Percentiles rank a stretch among this genome's conserved stretches.
These are phyloP conservation scores for Syncephalastrum sp. DNA, from an alignment of 371 early-diverging fungal genomes.

Conservation along the genomic window DNA sequence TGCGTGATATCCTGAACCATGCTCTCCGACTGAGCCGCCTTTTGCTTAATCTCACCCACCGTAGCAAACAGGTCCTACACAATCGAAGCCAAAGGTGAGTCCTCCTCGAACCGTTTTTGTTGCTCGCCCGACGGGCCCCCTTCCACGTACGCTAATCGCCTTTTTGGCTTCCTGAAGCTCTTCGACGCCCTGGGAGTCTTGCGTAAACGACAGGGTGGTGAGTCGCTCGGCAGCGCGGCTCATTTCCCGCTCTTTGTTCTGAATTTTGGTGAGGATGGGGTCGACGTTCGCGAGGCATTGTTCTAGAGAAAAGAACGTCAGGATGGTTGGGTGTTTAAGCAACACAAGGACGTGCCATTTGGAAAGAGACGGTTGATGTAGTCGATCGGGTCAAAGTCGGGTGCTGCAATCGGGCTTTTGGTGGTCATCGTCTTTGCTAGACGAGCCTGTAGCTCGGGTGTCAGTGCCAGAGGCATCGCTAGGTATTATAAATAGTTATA, in stretches of 20 bases:
- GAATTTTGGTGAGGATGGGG: conserved; percentile 60
- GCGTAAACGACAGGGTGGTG: conserved; percentile 68
- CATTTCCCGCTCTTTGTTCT: conserved; percentile 54
- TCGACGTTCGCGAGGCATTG: conserved; percentile 74
- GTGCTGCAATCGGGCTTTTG: conserved; percentile 68
- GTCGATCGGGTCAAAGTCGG: conserved; percentile 69
- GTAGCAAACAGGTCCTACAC: conserved; percentile 70
- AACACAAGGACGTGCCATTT: conserved; percentile 44
- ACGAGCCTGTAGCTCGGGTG: no score
- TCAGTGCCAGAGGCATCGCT: no score
- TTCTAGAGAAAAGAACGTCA: conserved; percentile 38
- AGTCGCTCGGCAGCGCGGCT: conserved; percentile 67
- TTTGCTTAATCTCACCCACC: conserved; percentile 81
- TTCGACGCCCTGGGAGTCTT: conserved; percentile 51
- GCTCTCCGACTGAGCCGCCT: conserved; percentile 81
- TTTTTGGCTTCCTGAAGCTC: conserved; percentile 70
- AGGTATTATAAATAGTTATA: no score
- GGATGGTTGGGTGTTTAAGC: background rate
- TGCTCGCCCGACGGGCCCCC: background rate
- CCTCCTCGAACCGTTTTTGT: background rate
- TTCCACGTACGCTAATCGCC: conserved; percentile 61
- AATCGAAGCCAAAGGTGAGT: background rate
- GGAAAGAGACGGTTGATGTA: conserved; percentile 86
- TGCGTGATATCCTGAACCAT: conserved; percentile 93
- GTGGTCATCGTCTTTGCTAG: no score